Base-by-base conservation (phyloP, 2,329 filamentous ascomycete species). In the Microdochium paspali region DNA sequence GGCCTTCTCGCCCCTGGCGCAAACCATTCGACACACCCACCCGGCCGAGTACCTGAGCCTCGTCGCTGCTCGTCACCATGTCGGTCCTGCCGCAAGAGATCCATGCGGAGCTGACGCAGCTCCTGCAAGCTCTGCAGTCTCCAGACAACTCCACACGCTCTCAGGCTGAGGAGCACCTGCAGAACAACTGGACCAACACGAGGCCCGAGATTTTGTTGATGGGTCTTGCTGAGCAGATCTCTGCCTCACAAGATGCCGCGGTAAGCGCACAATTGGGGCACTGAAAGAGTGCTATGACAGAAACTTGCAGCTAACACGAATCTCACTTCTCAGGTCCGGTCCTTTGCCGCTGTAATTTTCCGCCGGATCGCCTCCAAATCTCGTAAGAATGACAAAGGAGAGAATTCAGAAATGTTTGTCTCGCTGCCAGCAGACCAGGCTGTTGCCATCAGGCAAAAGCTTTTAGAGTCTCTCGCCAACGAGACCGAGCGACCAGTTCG, bases 331-430 rank as follows among this genome's bases (percentile, higher is more conserved):
- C 21, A 95, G 90, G 85, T 84, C 51, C 87, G 93, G 60, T 88
- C 90, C 15, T 98, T 95, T 64, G 83, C 90, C 47, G 87, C 93
- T 47, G 89, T 98, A 43, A 84, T 98, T 54, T 97, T 98, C 70
- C 84, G 93, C 59, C 84, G 90, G 62, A 94, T 97, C 69, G 82
- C 93, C 44, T 90, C 87, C 50, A 95, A 94, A 67, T 85, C 86
- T 44, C 80, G 85, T 58, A 96, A 95, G 72, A 79, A 80, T 53
- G 74, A 77, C 4, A 77, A 80, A 23, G 82, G 81, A 53, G 82
- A 87, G 48, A 84, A 79, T 50, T 79, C 84, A 54, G 93, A 98
- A 66, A 77, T 94, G 49, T 97, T 97, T 64, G 76, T 93, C 52
- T 89, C 86, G 31, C 74, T 97, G 46, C 77, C 78, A 54, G 73